Conservation (phyloP, 73 alveolate species). For the Effrenium voratum region DNA sequence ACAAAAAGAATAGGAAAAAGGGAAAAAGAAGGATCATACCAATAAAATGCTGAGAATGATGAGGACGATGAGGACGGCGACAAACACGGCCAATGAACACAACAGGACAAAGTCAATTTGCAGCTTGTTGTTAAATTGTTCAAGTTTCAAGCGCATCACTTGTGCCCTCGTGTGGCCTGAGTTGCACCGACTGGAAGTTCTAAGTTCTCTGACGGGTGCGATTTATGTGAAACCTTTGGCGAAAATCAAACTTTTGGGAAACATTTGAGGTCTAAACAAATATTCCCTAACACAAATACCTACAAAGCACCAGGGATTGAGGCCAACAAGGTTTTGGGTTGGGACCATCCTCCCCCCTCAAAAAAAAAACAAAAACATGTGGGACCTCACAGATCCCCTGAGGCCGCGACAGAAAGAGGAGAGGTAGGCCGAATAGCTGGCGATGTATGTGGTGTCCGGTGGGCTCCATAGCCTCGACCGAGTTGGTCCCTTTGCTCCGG, state of each 20-base stretch:
- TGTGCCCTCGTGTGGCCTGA: too few relatives aligned
- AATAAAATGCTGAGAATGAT: too few relatives aligned
- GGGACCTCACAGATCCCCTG: background rate
- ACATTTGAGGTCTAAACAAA: background rate
- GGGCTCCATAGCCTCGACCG: constrained; percentile 51
- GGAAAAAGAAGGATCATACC: too few relatives aligned
- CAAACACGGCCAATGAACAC: too few relatives aligned
- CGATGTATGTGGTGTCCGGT: constrained; percentile 61
- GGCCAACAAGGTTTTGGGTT: background rate
- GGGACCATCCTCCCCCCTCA: background rate
- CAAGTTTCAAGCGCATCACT: too few relatives aligned
- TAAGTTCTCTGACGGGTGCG: background rate
- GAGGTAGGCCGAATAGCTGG: constrained; percentile 37
- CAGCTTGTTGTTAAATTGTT: too few relatives aligned
- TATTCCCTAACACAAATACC: background rate
- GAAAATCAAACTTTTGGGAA: background rate
- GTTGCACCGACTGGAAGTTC: too few relatives aligned
- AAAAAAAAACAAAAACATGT: background rate
- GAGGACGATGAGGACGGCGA: too few relatives aligned
- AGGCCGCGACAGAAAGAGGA: constrained; percentile 54
- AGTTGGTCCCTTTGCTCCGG: too few relatives aligned
- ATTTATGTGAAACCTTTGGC: background rate
- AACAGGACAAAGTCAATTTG: too few relatives aligned
- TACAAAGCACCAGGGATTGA: background rate
- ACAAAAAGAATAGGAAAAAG: too few relatives aligned